phyloP scores from a whole-genome alignment of 192 early-diverging fungal genomes.

The Spinellus fusiger region DNA sequence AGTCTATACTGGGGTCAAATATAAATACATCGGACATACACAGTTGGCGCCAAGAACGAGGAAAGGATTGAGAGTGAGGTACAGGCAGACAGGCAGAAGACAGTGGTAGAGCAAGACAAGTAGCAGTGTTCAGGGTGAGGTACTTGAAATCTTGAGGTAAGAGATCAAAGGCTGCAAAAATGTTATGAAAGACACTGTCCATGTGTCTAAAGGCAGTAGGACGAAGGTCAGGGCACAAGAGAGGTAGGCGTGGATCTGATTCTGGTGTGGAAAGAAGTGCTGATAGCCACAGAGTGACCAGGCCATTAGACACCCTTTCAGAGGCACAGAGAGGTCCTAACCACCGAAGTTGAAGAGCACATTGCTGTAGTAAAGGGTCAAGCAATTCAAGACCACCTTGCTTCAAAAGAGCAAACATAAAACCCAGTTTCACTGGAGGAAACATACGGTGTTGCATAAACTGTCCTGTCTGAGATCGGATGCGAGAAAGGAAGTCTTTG shows the following conservation, averaged over 20 bases:
- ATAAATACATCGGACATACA: background rate
- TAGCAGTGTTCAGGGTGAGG: background rate
- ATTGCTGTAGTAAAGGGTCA: background rate
- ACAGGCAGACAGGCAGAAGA: background rate
- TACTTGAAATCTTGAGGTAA: background rate
- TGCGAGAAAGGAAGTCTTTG: background rate
- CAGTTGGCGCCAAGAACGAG: background rate
- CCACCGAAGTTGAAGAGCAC: background rate
- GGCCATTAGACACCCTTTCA: background rate
- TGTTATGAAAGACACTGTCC: background rate
- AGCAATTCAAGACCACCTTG: background rate
- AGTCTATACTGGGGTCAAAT: background rate
- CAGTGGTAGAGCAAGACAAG: background rate
- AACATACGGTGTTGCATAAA: constrained; percentile 1
- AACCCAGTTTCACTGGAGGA: background rate
- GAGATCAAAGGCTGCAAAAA: background rate
- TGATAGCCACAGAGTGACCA: background rate
- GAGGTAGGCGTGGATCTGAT: background rate
- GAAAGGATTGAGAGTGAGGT: background rate
- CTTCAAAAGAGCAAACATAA: background rate
- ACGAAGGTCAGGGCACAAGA: background rate
- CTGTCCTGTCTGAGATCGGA: background rate
- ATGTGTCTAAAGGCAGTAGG: background rate
- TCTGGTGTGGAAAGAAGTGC: background rate
- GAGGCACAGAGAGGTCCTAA: background rate